A percentile compares a stretch with the other conserved stretches of the same genome.
Evolutionary conservation across 257 asterid genomes (phyloP).

Genomic region (Solanum appendiculatum): DNA sequence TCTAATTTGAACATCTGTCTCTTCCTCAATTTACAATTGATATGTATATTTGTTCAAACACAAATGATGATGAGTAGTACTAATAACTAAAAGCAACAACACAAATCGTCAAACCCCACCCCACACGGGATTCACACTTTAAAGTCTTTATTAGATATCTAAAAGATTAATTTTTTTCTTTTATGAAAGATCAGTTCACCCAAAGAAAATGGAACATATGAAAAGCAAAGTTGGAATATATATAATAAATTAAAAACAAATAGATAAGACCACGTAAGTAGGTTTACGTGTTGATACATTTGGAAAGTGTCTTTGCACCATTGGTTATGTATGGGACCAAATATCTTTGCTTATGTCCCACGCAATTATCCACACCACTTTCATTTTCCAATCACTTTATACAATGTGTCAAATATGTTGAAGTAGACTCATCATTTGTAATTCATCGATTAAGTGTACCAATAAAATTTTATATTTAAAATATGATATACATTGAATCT

Average conservation of each 20-base stretch:
- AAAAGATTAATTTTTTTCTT: neutral
- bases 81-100: neutral
- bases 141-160: neutral
- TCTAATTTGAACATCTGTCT: neutral
- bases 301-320: constrained; percentile 7
- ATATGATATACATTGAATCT: neutral
- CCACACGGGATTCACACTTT: neutral
- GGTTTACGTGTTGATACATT: neutral
- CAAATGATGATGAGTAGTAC: neutral
- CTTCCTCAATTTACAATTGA: neutral
- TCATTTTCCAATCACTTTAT: neutral
- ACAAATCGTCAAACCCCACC: neutral
- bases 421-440: neutral
- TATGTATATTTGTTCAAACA: neutral
- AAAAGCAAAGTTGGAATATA: neutral
- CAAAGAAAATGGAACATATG: neutral
- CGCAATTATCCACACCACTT: neutral
- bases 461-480: too few relatives aligned
- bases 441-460: neutral
- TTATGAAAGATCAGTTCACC: neutral
- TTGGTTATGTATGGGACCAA: constrained; percentile 15
- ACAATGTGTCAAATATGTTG: constrained; percentile 3
- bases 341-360: constrained; percentile 21
- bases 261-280: constrained; percentile 9
- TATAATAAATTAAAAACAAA: neutral